phyloP scores from a whole-genome alignment of 495 filamentous ascomycete species.

The Xylaria cubensis region DNA sequence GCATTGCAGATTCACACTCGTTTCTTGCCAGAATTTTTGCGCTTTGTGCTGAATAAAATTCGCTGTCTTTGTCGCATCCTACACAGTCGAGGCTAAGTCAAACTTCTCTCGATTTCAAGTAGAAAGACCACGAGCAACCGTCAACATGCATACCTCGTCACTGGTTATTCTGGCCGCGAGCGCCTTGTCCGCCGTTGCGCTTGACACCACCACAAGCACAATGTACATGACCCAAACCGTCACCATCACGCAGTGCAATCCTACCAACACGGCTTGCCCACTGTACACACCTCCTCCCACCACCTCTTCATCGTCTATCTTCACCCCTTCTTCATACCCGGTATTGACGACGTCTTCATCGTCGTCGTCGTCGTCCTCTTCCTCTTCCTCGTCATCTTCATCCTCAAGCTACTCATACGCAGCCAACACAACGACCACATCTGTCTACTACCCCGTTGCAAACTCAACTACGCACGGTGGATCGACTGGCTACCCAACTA shows the following conservation, averaged over 20 bases:
- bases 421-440: constrained; percentile 26
- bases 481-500: constrained; percentile 45
- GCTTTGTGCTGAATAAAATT: constrained; percentile 19
- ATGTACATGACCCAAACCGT: constrained; percentile 52
- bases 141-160: constrained; percentile 40
- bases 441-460: constrained; percentile 39
- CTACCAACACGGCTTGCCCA: constrained; percentile 53
- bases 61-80: constrained; percentile 3
- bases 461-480: constrained; percentile 48
- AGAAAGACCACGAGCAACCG: constrained; percentile 20
- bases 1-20: constrained; percentile 40
- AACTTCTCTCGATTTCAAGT: constrained; percentile 1
- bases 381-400: constrained; percentile 30
- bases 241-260: constrained; percentile 57
- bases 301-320: constrained; percentile 37
- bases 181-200: constrained; percentile 38
- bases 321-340: constrained; percentile 33
- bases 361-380: constrained; percentile 28
- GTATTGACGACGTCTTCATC: constrained; percentile 29
- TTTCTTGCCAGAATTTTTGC: constrained; percentile 28
- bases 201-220: constrained; percentile 49
- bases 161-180: constrained; percentile 37
- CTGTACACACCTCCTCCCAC: constrained; percentile 39
- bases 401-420: constrained; percentile 18
- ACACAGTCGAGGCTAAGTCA: constrained; percentile 6